Evolutionary conservation across 441 rosid species (phyloP).

Genomic region (Eruca vesicaria): DNA sequence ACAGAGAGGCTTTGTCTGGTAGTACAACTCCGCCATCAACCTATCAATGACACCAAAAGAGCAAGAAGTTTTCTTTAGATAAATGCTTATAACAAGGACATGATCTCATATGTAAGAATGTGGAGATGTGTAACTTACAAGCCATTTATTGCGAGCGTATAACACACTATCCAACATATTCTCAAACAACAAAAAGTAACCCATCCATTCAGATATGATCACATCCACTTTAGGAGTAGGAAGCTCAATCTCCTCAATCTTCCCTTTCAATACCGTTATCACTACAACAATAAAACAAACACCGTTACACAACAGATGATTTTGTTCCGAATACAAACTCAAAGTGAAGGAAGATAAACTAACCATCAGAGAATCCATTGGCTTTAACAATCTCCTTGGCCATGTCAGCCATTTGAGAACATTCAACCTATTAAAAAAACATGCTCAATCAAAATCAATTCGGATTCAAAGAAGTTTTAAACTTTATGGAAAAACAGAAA

Average conservation of each 20-base stretch:
- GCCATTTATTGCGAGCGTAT: conserved; percentile 98
- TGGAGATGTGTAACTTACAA: conserved; percentile 56
- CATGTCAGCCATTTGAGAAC: conserved; percentile 94
- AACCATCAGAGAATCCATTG: conserved; percentile 87
- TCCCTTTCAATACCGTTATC: conserved; percentile 93
- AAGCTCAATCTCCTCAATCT: conserved; percentile 92
- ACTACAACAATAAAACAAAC: conserved; percentile 45
- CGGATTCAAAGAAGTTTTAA: not conserved
- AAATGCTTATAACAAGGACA: not conserved
- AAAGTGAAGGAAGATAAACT: not conserved
- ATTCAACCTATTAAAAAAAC: conserved; percentile 64
- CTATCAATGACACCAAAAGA: conserved; percentile 36
- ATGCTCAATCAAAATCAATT: not conserved
- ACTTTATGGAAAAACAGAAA: not conserved
- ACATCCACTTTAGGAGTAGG: conserved; percentile 87
- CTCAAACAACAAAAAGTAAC: conserved; percentile 90
- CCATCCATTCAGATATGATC: conserved; percentile 99
- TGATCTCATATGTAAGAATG: not conserved
- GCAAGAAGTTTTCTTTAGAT: not conserved
- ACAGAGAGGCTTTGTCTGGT: conserved; percentile 93
- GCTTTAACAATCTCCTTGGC: conserved; percentile 89
- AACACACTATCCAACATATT: conserved; percentile 91
- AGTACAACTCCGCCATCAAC: conserved; percentile 78
- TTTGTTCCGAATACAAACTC: not conserved
- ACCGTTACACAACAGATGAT: not conserved